Percentiles rank a stretch among this genome's conserved stretches.
These are phyloP conservation scores for Lyophyllum shimeji DNA, from an alignment of 768 basidiomycete species.

Conservation along the genomic window DNA sequence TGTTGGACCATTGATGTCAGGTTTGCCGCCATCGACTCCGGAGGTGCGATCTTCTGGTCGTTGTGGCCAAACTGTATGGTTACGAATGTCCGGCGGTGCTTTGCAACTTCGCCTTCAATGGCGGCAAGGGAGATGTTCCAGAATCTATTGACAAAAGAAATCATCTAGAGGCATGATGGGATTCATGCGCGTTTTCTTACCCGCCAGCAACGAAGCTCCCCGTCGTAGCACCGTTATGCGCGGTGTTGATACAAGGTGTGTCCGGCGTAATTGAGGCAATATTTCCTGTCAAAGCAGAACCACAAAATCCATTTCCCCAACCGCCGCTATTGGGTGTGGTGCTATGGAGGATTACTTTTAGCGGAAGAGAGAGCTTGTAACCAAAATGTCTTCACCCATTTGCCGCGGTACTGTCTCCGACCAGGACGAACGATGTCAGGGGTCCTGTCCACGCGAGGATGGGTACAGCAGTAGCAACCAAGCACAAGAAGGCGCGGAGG, in stretches of 20 bases:
- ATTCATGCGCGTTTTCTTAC: constrained; percentile 7
- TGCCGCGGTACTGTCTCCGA: constrained; percentile 41
- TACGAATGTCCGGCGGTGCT: constrained; percentile 33
- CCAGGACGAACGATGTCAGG: constrained; percentile 36
- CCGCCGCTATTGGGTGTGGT: constrained; percentile 37
- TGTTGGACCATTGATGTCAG: constrained; percentile 38
- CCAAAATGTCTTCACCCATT: constrained; percentile 26
- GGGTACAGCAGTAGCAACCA: neutral
- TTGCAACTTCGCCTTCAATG: constrained; percentile 33
- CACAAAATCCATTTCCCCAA: constrained; percentile 44
- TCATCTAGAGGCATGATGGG: neutral
- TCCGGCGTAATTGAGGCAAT: constrained; percentile 30
- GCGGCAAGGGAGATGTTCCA: constrained; percentile 34
- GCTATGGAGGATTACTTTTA: constrained; percentile 10
- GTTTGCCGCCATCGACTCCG: constrained; percentile 43
- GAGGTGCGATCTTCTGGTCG: constrained; percentile 39
- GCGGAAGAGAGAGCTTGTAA: neutral
- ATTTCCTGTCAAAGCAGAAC: constrained; percentile 28
- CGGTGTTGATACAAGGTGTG: constrained; percentile 40
- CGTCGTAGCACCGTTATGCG: constrained; percentile 41
- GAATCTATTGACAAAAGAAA: constrained; percentile 16
- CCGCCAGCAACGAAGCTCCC: constrained; percentile 38
- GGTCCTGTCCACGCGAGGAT: neutral
- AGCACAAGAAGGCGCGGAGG: neutral
- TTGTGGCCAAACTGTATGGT: constrained; percentile 46